Percentiles rank a stretch among this genome's conserved stretches.
phyloP scores from a whole-genome alignment of 495 filamentous ascomycete genomes.

The Aspergillus wentii region DNA sequence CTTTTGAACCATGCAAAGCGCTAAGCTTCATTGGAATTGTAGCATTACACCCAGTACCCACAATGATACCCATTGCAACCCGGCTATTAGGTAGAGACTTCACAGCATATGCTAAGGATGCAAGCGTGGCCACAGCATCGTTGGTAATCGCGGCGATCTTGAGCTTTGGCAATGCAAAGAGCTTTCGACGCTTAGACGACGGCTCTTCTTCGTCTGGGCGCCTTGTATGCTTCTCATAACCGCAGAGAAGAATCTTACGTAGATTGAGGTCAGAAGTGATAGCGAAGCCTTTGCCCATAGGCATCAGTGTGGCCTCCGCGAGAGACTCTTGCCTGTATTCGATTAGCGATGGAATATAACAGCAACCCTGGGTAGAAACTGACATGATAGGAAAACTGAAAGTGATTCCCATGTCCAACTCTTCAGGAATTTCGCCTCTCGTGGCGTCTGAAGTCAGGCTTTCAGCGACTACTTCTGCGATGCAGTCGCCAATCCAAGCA shows the following conservation, averaged over 20 bases:
- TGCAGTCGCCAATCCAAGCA: constrained; percentile 72
- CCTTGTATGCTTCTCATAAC: constrained; percentile 58
- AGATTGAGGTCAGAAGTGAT: constrained; percentile 70
- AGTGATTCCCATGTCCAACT: constrained; percentile 73
- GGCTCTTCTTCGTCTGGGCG: constrained; percentile 40
- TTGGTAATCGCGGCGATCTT: constrained; percentile 75
- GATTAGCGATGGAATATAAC: constrained; percentile 16
- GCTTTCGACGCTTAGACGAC: constrained; percentile 39
- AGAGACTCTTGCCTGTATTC: constrained; percentile 63
- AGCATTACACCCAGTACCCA: constrained; percentile 80
- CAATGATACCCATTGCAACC: constrained; percentile 75
- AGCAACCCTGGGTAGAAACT: constrained; percentile 9
- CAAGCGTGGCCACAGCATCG: constrained; percentile 74
- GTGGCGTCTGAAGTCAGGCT: constrained; percentile 42
- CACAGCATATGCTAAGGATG: constrained; percentile 66
- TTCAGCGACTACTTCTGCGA: constrained; percentile 64
- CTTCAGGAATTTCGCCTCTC: constrained; percentile 40
- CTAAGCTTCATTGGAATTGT: constrained; percentile 66
- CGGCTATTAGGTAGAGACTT: constrained; percentile 61
- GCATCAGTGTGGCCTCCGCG: constrained; percentile 72
- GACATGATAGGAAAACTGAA: constrained; percentile 87
- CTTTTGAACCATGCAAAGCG: constrained; percentile 61
- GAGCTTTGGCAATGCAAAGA: constrained; percentile 56
- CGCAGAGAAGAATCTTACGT: constrained; percentile 58
- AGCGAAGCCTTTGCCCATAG: constrained; percentile 85